These are phyloP conservation scores for Pseudonitzschia delicatissima DNA, from an alignment of 108 stramenopile species.

Conservation along the genomic window DNA sequence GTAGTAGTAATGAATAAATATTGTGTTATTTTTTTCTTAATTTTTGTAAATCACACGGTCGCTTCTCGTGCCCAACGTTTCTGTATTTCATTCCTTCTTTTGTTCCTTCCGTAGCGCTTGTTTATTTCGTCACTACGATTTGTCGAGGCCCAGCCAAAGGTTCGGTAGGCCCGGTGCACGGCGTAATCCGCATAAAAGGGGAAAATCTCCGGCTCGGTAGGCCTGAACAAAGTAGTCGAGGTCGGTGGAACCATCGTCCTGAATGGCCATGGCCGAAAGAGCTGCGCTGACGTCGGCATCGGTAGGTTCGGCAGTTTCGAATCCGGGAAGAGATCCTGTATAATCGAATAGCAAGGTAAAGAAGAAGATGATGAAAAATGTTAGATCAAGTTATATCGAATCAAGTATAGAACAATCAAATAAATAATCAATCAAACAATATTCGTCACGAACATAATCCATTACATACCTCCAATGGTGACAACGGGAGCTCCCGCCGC, in stretches of 20 bases:
- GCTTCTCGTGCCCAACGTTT: no score
- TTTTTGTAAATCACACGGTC: no score
- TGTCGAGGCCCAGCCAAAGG: constrained; percentile 69
- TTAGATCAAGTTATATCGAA: no score
- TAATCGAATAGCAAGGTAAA: neutral
- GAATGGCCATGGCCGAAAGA: constrained; percentile 72
- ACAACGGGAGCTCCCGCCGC: constrained; percentile 67
- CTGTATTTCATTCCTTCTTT: no score
- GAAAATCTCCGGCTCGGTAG: constrained; percentile 78
- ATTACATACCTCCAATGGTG: constrained; percentile 58
- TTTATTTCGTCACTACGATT: constrained; percentile 82
- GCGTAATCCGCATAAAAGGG: constrained; percentile 84
- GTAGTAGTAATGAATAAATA: no score
- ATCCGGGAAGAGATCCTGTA: constrained; percentile 61
- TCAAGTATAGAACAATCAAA: neutral
- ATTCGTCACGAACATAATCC: neutral
- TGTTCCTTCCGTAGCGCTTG: no score
- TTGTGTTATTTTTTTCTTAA: no score
- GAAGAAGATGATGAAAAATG: neutral
- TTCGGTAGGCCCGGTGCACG: constrained; percentile 69
- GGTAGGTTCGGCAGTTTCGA: constrained; percentile 53
- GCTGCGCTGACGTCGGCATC: constrained; percentile 68
- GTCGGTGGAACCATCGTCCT: constrained; percentile 56
- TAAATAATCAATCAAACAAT: no score
- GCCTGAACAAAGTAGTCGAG: constrained; percentile 83